Evolutionary conservation across 2,329 filamentous ascomycete genomes (phyloP), one percentile per base, ranked within the genome.

Genomic region (Chaetomiaceae sp.): DNA sequence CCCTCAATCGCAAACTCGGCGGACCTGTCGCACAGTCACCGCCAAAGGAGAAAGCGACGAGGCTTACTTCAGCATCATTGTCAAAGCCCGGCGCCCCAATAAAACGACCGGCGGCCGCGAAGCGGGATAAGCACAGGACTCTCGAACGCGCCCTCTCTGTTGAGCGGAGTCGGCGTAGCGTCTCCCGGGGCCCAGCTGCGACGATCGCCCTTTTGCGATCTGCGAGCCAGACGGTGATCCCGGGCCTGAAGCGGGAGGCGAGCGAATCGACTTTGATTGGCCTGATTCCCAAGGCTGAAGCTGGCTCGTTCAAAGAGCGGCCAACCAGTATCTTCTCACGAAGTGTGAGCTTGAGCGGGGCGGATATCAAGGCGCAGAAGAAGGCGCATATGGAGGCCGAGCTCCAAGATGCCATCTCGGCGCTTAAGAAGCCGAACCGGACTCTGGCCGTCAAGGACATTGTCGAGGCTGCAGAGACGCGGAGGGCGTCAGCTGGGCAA

Each of bases 361-460:
- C 73, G 2, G 78, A 81, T 46, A 62, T 68, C 1, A 86, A 78
- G 63, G 72, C 77, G 26, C 79, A 71, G 56, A 85, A 79, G 62
- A 83, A 84, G 59, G 82, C 81, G 3, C 66, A 76, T 18, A 74
- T 88, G 2, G 80, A 88, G 38, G 78, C 81, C 22, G 83, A 89
- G 58, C 65, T 91, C 27, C 78, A 80, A 54, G 78, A 87, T 48
- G 87, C 87, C 8, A 90, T 93, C 40, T 78, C 77, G 6, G 76
- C 81, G 9, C 63, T 91, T 34, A 83, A 85, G 61, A 88, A 83
- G 63, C 87, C 87, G 1, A 89, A 91, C 58, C 78, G 87, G 37
- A 75, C 79, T 18, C 71, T 85, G 33, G 84, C 83, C 11, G 80
- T 81, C 26, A 82, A 81, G 56, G 75, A 79, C 30, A 72, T 86